Conservation (phyloP, 225 moss, liverwort and hornwort genomes). For the Neckera pumila region DNA sequence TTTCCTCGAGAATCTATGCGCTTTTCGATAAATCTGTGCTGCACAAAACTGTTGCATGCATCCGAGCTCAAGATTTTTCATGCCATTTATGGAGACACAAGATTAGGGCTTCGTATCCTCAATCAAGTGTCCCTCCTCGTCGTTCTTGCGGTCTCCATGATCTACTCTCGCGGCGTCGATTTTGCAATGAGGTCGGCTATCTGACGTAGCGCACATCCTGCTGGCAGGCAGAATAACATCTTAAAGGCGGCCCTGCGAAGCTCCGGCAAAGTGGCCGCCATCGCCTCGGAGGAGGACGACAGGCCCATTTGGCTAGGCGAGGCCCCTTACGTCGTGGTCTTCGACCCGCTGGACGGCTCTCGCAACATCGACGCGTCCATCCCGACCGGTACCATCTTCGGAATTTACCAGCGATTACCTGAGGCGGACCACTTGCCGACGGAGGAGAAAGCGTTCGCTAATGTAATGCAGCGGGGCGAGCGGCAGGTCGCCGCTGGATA, state of each 20-base stretch:
- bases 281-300: slow-evolving; percentile 95
- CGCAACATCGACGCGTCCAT: slow-evolving; percentile 97
- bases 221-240: slow-evolving; percentile 98
- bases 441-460: slow-evolving; percentile 51
- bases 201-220: slow-evolving; percentile 40
- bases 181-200: neutral
- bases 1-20: neutral
- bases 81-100: neutral
- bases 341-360: slow-evolving; percentile 94
- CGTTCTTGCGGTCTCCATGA: neutral
- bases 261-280: slow-evolving; percentile 78
- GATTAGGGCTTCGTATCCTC: neutral
- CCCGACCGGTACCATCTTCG: slow-evolving; percentile 94
- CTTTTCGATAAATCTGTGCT: neutral
- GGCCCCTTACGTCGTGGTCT: slow-evolving; percentile 71
- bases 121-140: neutral
- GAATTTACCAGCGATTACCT: slow-evolving; percentile 53
- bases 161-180: neutral
- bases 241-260: slow-evolving; percentile 66
- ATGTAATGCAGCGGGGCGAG: slow-evolving; percentile 82
- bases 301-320: slow-evolving; percentile 73
- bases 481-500: slow-evolving; percentile 82
- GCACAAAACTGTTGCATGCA: neutral
- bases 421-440: slow-evolving; percentile 40
- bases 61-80: neutral